Percentiles rank a stretch among this genome's conserved stretches.
phyloP scores from a whole-genome alignment of 306 rosid genomes.

The Rubus idaeus region DNA sequence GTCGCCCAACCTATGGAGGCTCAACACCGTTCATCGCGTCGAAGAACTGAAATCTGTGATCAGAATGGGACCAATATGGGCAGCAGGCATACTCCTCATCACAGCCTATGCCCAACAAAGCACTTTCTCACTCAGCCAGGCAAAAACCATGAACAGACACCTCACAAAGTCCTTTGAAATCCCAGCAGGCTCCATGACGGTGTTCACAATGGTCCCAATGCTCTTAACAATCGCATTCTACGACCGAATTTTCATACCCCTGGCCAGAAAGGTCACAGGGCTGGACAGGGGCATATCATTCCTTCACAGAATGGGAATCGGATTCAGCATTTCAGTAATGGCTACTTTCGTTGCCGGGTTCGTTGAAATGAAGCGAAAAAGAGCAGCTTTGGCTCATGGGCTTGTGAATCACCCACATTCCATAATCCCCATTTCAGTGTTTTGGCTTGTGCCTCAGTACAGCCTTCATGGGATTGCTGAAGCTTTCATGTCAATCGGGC shows the following conservation, averaged over 20 bases:
- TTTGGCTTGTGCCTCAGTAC: slow-evolving; percentile 89
- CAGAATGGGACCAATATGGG: slow-evolving; percentile 98
- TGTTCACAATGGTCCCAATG: slow-evolving; percentile 66
- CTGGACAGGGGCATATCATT: slow-evolving; percentile 82
- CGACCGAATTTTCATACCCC: slow-evolving; percentile 60
- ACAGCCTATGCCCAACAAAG: slow-evolving; percentile 88
- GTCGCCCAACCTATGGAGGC: slow-evolving; percentile 70
- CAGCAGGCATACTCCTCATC: slow-evolving; percentile 76
- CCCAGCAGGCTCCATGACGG: slow-evolving; percentile 92
- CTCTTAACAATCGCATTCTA: slow-evolving; percentile 68
- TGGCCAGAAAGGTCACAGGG: slow-evolving; percentile 69
- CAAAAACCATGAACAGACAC: slow-evolving; percentile 80
- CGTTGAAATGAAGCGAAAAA: slow-evolving; percentile 62
- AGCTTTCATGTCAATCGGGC: slow-evolving; percentile 95
- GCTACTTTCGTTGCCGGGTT: slow-evolving; percentile 88
- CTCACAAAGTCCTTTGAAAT: slow-evolving; percentile 59
- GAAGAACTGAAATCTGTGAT: slow-evolving; percentile 83
- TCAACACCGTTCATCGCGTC: slow-evolving; percentile 80
- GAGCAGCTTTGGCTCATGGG: slow-evolving; percentile 49
- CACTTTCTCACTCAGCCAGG: slow-evolving; percentile 86
- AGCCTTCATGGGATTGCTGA: slow-evolving; percentile 91
- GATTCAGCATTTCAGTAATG: slow-evolving; percentile 59
- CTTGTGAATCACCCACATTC: slow-evolving; percentile 38
- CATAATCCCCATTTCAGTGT: slow-evolving; percentile 69
- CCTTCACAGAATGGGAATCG: slow-evolving; percentile 85